These are phyloP conservation scores for Escallonia herrerae DNA, from an alignment of 129 eudicot genomes.

Conservation along the genomic window DNA sequence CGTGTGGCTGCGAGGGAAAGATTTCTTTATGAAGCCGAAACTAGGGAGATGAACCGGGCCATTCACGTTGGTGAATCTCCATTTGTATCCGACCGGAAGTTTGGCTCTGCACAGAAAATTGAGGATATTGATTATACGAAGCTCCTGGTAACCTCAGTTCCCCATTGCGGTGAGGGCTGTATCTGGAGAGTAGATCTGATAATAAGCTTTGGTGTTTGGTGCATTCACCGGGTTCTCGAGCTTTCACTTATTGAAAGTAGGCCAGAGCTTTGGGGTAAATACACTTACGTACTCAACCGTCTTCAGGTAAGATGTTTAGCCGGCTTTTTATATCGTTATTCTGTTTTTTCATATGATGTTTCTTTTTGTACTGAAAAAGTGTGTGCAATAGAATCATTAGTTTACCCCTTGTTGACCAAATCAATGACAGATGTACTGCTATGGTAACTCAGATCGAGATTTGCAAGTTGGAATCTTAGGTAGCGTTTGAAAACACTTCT, in stretches of 20 bases:
- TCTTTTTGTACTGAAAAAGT: conserved; percentile 1
- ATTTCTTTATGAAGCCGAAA: conserved; percentile 66
- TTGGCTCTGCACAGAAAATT: conserved; percentile 18
- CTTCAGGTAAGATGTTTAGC: conserved; percentile 59
- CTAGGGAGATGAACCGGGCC: conserved; percentile 41
- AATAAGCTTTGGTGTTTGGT: conserved; percentile 92
- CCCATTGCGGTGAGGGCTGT: conserved; percentile 93
- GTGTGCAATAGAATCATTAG: background rate
- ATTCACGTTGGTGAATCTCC: conserved; percentile 33
- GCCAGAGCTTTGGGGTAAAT: conserved; percentile 94
- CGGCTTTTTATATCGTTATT: too few species aligned
- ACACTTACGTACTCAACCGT: conserved; percentile 90
- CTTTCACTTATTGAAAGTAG: conserved; percentile 97
- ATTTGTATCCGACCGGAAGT: conserved; percentile 9
- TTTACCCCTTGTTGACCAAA: background rate
- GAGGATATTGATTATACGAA: conserved; percentile 25
- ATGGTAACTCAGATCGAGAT: too few species aligned
- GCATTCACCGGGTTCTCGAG: conserved; percentile 84
- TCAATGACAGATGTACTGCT: too few species aligned
- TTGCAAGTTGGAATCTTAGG: too few species aligned
- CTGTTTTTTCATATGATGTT: background rate
- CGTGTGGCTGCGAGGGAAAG: conserved; percentile 83
- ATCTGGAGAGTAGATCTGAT: conserved; percentile 74
- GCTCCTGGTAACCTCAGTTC: conserved; percentile 51
- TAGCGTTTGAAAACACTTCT: too few species aligned